A percentile compares a stretch with the other conserved stretches of the same genome.
These are phyloP conservation scores for Trichoderma polysporum DNA, from an alignment of 2,329 filamentous ascomycete species.

Conservation along the genomic window DNA sequence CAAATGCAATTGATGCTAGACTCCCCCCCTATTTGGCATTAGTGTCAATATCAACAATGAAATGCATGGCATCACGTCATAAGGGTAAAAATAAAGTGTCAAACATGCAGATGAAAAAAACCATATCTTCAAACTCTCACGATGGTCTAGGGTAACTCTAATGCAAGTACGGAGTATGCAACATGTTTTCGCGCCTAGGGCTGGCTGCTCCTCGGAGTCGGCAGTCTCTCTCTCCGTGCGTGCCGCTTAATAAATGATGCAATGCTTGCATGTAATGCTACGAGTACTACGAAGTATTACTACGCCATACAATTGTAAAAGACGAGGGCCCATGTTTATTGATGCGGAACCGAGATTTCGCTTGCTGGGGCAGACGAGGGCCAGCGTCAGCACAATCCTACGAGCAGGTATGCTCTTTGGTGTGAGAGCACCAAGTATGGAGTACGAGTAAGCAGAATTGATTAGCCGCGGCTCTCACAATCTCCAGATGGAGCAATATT, in stretches of 20 bases:
- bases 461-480: not conserved
- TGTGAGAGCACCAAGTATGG: not conserved
- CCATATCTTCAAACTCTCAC: not conserved
- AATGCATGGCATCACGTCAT: not conserved
- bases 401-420: not conserved
- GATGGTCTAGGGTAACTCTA: conserved; percentile 17
- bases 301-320: too few relatives aligned
- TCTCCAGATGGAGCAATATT: not conserved
- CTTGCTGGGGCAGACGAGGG: not conserved
- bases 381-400: conserved; percentile 3
- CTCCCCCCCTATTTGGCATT: too few relatives aligned
- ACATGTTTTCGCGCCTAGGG: not conserved
- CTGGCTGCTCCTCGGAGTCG: not conserved
- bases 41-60: too few relatives aligned
- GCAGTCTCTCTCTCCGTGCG: not conserved
- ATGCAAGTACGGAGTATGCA: not conserved
- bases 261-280: not conserved
- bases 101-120: not conserved
- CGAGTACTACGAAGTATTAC: too few relatives aligned
- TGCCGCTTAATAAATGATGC: not conserved
- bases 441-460: not conserved
- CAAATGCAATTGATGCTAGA: too few relatives aligned
- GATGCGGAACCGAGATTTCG: conserved; percentile 7
- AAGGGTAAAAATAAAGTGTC: not conserved
- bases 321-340: not conserved